Evolutionary conservation across 441 rosid genomes (phyloP).

Genomic region (Cnidoscolus chayamansa): DNA sequence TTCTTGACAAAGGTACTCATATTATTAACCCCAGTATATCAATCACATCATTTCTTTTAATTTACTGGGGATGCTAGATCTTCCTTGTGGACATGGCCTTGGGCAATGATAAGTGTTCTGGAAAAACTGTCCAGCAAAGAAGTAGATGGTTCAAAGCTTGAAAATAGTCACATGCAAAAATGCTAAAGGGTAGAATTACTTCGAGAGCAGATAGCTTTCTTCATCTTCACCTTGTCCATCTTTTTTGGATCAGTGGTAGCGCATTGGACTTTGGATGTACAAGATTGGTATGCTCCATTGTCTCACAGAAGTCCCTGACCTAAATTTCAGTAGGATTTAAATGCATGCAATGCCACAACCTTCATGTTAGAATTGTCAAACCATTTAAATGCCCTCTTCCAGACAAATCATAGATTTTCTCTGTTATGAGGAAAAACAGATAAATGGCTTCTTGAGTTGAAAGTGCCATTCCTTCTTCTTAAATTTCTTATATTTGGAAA

Average conservation of each 20-base stretch:
- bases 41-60: not conserved
- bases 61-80: not conserved
- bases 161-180: not conserved
- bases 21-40: constrained; percentile 4
- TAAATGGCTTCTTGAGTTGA: not conserved
- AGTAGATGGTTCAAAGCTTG: not conserved
- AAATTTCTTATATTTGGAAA: not conserved
- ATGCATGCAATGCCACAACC: not conserved
- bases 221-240: not conserved
- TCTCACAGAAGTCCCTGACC: not conserved
- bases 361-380: not conserved
- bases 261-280: not conserved
- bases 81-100: not conserved
- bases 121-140: not conserved
- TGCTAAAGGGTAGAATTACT: not conserved
- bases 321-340: not conserved
- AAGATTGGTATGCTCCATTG: not conserved
- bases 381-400: not conserved
- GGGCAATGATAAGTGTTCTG: not conserved
- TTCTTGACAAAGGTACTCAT: constrained; percentile 81
- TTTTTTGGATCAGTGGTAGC: not conserved
- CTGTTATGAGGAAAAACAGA: too few species aligned
- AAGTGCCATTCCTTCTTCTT: not conserved
- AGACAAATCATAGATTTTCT: too few species aligned
- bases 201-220: not conserved